These are phyloP conservation scores for Ophiognomonia clavigignenti-juglandacearum DNA, from an alignment of 2,329 filamentous ascomycete genomes.

Conservation along the genomic window DNA sequence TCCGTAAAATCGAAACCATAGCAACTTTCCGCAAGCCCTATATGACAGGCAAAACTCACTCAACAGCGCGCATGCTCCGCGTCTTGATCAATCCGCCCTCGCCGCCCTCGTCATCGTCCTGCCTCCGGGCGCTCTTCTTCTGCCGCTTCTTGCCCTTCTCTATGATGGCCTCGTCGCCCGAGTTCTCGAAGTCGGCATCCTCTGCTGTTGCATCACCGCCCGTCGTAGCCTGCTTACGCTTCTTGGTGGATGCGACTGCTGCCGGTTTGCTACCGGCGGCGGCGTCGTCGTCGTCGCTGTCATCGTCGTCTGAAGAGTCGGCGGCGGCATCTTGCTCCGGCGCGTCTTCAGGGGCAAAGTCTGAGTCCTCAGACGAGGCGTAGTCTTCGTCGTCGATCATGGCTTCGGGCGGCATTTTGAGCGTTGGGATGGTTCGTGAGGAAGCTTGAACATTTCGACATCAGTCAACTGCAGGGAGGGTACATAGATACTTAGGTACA, in stretches of 20 bases:
- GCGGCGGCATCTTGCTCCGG: slow-evolving; percentile 27
- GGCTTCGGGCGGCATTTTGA: slow-evolving; percentile 38
- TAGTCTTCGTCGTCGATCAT: slow-evolving; percentile 49
- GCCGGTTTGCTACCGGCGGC: slow-evolving; percentile 11
- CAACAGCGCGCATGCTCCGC: slow-evolving; percentile 61
- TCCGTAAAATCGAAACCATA: no score
- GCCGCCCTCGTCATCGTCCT: slow-evolving; percentile 39
- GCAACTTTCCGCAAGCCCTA: no score
- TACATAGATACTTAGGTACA: no score
- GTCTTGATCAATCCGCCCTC: slow-evolving; percentile 66
- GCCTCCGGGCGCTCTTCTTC: slow-evolving; percentile 35
- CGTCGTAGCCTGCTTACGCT: slow-evolving; percentile 15
- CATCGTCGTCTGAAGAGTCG: slow-evolving; percentile 43
- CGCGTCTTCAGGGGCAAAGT: slow-evolving; percentile 60
- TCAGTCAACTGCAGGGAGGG: no score
- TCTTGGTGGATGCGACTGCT: slow-evolving; percentile 28
- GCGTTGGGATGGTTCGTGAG: no score
- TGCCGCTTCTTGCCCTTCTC: slow-evolving; percentile 52
- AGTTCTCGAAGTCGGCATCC: slow-evolving; percentile 57
- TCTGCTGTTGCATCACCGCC: slow-evolving; percentile 28
- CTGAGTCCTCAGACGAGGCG: slow-evolving; percentile 67
- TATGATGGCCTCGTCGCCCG: slow-evolving; percentile 69
- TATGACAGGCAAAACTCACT: no score
- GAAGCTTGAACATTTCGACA: no score
- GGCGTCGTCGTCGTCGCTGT: slow-evolving; percentile 22